Percentiles rank a stretch among this genome's conserved stretches.
Conservation (phyloP, 495 filamentous ascomycete species). For the Neurospora terricola region DNA sequence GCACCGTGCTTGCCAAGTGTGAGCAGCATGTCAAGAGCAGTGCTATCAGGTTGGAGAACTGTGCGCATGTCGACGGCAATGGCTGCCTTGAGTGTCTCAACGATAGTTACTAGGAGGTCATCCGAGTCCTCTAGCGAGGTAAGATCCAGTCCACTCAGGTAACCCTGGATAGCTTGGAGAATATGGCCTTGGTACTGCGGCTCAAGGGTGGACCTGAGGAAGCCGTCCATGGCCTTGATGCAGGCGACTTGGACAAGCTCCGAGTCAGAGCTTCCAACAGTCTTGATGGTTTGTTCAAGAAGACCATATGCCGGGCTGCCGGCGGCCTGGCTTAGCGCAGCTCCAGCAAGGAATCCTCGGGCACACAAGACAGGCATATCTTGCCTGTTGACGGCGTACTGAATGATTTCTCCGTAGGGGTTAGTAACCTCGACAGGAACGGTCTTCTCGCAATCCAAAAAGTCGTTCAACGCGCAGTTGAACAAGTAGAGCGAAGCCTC, state of each 20-base stretch:
- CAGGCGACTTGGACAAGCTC: conserved; percentile 88
- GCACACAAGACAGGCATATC: conserved; percentile 59
- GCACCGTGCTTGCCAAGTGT: conserved; percentile 79
- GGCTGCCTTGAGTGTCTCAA: conserved; percentile 76
- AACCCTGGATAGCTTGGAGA: conserved; percentile 65
- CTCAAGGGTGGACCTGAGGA: conserved; percentile 47
- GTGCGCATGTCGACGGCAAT: conserved; percentile 68
- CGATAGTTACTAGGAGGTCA: conserved; percentile 80
- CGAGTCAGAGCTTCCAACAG: conserved; percentile 61
- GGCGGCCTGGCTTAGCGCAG: conserved; percentile 53
- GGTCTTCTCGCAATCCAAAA: conserved; percentile 58
- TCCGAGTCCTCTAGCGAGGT: conserved; percentile 76
- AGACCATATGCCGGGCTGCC: conserved; percentile 37
- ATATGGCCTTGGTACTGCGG: conserved; percentile 60
- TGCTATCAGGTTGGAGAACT: conserved; percentile 53
- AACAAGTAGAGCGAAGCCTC: conserved; percentile 79
- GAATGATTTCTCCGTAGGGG: conserved; percentile 66
- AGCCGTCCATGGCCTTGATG: conserved; percentile 79
- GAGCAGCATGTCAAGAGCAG: conserved; percentile 78
- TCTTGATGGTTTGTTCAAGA: conserved; percentile 64
- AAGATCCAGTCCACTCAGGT: conserved; percentile 67
- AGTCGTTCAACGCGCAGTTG: conserved; percentile 70
- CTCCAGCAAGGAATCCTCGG: conserved; percentile 75
- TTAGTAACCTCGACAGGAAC: conserved; percentile 56
- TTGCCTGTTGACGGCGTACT: conserved; percentile 60